Percentiles rank a stretch among this genome's conserved stretches.
These are phyloP conservation scores for Metschnikowia baotianmanensis DNA, from an alignment of 805 yeast genomes.

Conservation along the genomic window DNA sequence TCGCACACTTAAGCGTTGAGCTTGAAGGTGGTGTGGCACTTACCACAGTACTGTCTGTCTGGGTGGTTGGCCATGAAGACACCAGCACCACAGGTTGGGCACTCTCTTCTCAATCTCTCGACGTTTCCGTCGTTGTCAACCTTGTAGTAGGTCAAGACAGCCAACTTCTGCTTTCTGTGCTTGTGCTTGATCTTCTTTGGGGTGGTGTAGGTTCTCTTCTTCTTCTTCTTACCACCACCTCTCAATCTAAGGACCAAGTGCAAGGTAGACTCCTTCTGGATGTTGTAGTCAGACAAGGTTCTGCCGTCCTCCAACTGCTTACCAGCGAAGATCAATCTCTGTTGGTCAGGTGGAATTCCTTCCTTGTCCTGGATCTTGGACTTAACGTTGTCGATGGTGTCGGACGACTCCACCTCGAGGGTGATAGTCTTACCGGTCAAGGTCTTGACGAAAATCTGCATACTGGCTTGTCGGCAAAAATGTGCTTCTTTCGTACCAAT, in stretches of 20 bases:
- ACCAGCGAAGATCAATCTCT: slow-evolving; percentile 99
- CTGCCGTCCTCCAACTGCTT: slow-evolving; percentile 99
- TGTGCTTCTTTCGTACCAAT: slow-evolving; percentile 51
- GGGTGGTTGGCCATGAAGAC: slow-evolving; percentile 99
- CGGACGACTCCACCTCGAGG: slow-evolving; percentile 98
- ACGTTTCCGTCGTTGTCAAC: slow-evolving; percentile 98
- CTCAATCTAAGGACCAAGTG: slow-evolving; percentile 96
- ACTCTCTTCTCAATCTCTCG: slow-evolving; percentile 98
- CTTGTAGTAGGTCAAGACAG: slow-evolving; percentile 99
- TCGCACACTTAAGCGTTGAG: slow-evolving; percentile 21
- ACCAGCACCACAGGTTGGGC: slow-evolving; percentile 98
- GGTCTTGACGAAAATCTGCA: slow-evolving; percentile 99
- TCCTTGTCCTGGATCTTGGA: slow-evolving; percentile 99
- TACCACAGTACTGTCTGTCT: slow-evolving; percentile 99
- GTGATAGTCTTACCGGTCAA: slow-evolving; percentile 99
- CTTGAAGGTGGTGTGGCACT: slow-evolving; percentile 94
- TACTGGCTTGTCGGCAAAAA: slow-evolving; percentile 43
- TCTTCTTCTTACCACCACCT: slow-evolving; percentile 94
- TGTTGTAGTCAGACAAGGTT: slow-evolving; percentile 98
- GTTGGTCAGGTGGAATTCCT: slow-evolving; percentile 99
- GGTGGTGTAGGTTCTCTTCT: slow-evolving; percentile 99
- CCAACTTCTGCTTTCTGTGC: slow-evolving; percentile 99
- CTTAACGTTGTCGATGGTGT: slow-evolving; percentile 98
- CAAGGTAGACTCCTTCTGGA: slow-evolving; percentile 98
- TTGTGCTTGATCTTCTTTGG: slow-evolving; percentile 99